Percentiles rank a stretch among this genome's conserved stretches.
phyloP scores from a whole-genome alignment of 1,284 basidiomycete species.

The Phenoliferia sp. region DNA sequence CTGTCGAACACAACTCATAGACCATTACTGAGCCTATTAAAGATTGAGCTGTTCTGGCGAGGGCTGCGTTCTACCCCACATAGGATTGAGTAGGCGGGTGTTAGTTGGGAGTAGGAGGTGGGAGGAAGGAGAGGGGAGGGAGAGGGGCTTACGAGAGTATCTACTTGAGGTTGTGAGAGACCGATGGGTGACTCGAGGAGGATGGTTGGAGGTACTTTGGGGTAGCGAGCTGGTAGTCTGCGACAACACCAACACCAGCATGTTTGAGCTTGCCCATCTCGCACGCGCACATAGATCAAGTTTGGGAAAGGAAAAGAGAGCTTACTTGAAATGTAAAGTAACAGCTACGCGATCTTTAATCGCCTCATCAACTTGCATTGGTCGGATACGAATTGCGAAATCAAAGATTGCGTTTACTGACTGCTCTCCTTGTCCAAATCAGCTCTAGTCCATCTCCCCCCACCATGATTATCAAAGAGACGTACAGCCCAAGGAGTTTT shows the following conservation, averaged over 20 bases:
- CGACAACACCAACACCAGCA: too few relatives aligned
- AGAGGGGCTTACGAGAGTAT: too few relatives aligned
- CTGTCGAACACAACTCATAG: constrained; percentile 32
- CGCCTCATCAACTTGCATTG: constrained; percentile 27
- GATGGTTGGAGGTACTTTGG: constrained; percentile 30
- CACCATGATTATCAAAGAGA: too few relatives aligned
- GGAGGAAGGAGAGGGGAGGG: constrained; percentile 18
- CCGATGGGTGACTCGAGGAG: constrained; percentile 26
- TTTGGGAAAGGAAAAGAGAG: background rate
- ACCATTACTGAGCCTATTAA: constrained; percentile 34
- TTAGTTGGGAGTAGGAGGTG: too few relatives aligned
- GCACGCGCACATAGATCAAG: background rate
- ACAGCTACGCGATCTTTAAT: constrained; percentile 32
- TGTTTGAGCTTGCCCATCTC: too few relatives aligned
- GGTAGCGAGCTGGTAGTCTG: constrained; percentile 34
- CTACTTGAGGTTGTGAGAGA: constrained; percentile 21
- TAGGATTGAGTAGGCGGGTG: too few relatives aligned
- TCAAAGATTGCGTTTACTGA: constrained; percentile 36
- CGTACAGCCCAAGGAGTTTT: constrained; percentile 35
- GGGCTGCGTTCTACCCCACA: constrained; percentile 7
- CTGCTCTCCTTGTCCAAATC: constrained; percentile 2
- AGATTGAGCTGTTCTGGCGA: constrained; percentile 16
- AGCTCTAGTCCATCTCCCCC: background rate
- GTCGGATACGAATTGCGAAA: constrained; percentile 30
- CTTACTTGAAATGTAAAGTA: constrained; percentile 35